Evolutionary conservation across 164 flowering plant genomes (phyloP).

Genomic region (Houttuynia cordata): DNA sequence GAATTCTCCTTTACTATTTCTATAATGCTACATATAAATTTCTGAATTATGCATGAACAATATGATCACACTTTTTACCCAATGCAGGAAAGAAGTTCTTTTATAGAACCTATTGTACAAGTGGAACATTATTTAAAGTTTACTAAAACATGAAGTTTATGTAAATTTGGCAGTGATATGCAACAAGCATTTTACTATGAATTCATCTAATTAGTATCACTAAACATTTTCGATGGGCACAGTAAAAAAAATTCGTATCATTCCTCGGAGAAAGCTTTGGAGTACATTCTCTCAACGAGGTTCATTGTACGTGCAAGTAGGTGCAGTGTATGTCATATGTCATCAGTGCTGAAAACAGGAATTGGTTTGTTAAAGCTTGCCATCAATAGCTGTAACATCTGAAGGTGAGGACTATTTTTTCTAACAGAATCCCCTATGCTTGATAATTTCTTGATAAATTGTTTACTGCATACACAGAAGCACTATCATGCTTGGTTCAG

Average conservation of each 20-base stretch:
- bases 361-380: constrained; percentile 38
- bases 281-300: constrained; percentile 54
- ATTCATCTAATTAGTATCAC: not conserved
- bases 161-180: not conserved
- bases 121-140: too few relatives aligned
- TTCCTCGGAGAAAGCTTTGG: constrained; percentile 67
- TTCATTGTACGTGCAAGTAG: constrained; percentile 52
- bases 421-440: not conserved
- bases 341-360: constrained; percentile 59
- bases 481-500: constrained; percentile 49
- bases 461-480: constrained; percentile 29
- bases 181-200: not conserved
- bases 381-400: constrained; percentile 29
- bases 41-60: too few relatives aligned
- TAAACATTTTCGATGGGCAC: constrained; percentile 4
- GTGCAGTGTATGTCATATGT: constrained; percentile 70
- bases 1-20: not conserved
- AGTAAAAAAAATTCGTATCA: constrained; percentile 65
- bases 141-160: not conserved
- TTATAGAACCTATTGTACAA: too few relatives aligned
- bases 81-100: too few relatives aligned
- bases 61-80: too few relatives aligned
- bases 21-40: not conserved
- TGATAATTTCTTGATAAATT: not conserved
- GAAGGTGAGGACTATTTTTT: constrained; percentile 21